Evolutionary conservation across 1,284 basidiomycete species (phyloP), one percentile per base, ranked within the genome.

Genomic region (Waitea zeae): DNA sequence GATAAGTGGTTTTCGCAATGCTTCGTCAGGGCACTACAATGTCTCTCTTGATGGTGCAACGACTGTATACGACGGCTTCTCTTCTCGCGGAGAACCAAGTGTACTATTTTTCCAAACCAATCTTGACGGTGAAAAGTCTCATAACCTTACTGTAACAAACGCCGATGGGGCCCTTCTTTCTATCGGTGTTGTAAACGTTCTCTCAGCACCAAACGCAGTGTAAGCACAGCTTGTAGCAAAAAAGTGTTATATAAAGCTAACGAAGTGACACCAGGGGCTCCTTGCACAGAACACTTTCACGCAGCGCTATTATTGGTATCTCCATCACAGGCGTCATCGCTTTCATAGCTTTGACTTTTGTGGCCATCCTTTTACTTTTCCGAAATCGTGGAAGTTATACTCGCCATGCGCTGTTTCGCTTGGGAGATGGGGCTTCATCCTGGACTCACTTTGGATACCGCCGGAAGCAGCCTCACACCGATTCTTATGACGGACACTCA

Each of bases 251-350:
- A 38, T 37, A 36, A 36, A 47, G 15, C 51, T 48, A 38, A 41
- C 18, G 38, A 26, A 36, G 33, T 20, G 36, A 22, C 32, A 32
- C 20, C 31, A 27, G 34, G 35, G 14, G 30, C 12, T 33, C 19
- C 26, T 18, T 17, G n/a, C 33, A 20, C 30, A 17, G 13, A 35
- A 29, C 13, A 36, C 37, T 51, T 4, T 43, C 65, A 3, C 53
- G 55, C 40, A 74, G 74, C 28, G 69, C 71, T 0, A 67, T 76
- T 36, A 76, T 74, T 18, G 77, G 72, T 0, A 57, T 76, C 18
- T 62, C 59, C 6, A 57, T 80, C 2, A 70, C 65, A 4, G 58
- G 61, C 17, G 49, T 68, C 14, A 54, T 79, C 6, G 58, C 61
- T 12, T 57, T 70, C 43, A 36, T 75, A 15, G 40, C 67, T 7